Conservation (phyloP, 257 asterid species). For the Eustoma russellianum region DNA sequence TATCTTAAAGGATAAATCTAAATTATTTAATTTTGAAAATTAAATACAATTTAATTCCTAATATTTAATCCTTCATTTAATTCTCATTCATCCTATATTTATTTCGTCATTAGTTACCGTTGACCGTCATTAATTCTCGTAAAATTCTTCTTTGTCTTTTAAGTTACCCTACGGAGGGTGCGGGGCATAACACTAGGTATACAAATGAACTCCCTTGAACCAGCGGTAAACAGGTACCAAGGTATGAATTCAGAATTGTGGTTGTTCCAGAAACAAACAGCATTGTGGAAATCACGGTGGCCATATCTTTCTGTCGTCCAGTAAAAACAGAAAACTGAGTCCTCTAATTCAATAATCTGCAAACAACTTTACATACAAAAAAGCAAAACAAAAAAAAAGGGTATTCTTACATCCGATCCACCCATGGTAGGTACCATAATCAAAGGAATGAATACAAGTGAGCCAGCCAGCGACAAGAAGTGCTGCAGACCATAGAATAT, state of each 20-base stretch:
- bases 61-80: too few relatives aligned
- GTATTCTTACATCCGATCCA: slow-evolving; percentile 83
- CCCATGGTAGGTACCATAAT: slow-evolving; percentile 90
- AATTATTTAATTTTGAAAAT: too few relatives aligned
- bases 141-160: too few relatives aligned
- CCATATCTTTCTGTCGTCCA: slow-evolving; percentile 72
- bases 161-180: too few relatives aligned
- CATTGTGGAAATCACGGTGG: slow-evolving; percentile 88
- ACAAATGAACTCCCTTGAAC: slow-evolving; percentile 99
- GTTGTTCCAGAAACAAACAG: slow-evolving; percentile 80
- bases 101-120: too few relatives aligned
- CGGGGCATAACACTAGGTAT: too few relatives aligned
- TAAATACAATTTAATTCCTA: too few relatives aligned
- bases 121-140: too few relatives aligned
- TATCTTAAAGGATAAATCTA: too few relatives aligned
- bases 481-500: slow-evolving; percentile 81
- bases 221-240: slow-evolving; percentile 90
- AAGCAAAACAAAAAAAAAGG: slow-evolving; percentile 3
- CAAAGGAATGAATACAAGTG: slow-evolving; percentile 87
- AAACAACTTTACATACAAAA: neutral
- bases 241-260: slow-evolving; percentile 62
- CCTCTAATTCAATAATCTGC: neutral
- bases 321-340: slow-evolving; percentile 14
- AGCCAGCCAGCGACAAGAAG: slow-evolving; percentile 90
- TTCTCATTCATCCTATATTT: too few relatives aligned